Evolutionary conservation across 352 stramenopile species (phyloP).

Genomic region (Globisporangium spinosum): DNA sequence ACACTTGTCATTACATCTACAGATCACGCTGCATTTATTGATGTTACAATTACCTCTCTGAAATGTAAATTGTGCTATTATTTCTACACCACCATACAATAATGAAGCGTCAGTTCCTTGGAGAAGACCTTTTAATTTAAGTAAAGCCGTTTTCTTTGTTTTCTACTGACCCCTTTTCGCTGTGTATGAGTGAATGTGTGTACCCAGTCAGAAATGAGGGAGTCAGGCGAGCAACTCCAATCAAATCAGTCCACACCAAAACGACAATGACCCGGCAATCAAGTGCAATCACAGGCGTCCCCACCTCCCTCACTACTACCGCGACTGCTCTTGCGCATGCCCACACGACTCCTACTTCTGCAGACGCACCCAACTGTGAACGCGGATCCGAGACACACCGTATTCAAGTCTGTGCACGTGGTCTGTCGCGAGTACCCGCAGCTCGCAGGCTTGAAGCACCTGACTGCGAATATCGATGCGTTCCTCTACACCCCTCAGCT

Average conservation of each 20-base stretch:
- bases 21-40: too few species aligned
- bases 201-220: neutral
- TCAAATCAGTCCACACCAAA: neutral
- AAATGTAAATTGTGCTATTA: too few species aligned
- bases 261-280: neutral
- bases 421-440: neutral
- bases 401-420: neutral
- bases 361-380: neutral
- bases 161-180: neutral
- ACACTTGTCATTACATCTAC: too few species aligned
- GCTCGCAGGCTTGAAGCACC: neutral
- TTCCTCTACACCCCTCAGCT: neutral
- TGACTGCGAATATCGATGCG: neutral
- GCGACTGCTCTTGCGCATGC: neutral
- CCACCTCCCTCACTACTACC: too few species aligned
- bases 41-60: too few species aligned
- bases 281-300: neutral
- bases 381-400: neutral
- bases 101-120: too few species aligned
- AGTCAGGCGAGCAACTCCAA: neutral
- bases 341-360: neutral
- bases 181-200: neutral
- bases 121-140: too few species aligned
- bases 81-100: too few species aligned
- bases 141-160: too few species aligned